These are phyloP conservation scores for Herpotrichia juniperi DNA, from an alignment of 2,329 filamentous ascomycete genomes.

Conservation along the genomic window DNA sequence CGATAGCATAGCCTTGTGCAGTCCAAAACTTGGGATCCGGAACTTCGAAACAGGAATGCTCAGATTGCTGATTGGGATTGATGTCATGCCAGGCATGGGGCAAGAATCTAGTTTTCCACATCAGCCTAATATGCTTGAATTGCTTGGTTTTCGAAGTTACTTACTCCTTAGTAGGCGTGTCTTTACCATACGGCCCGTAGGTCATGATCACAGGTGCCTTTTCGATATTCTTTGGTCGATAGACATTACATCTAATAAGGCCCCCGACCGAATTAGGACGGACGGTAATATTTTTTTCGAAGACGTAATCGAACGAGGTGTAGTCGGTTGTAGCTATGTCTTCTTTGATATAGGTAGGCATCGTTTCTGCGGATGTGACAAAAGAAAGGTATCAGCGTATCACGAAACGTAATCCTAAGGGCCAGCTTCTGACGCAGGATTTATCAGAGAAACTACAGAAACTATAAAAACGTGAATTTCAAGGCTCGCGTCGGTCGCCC, in stretches of 20 bases:
- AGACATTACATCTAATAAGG: conserved; percentile 58
- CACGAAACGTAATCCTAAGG: too few species aligned
- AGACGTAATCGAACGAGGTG: conserved; percentile 53
- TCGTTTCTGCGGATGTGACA: too few species aligned
- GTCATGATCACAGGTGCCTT: conserved; percentile 68
- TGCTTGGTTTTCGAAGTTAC: not conserved
- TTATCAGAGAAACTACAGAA: too few species aligned
- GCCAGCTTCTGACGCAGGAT: too few species aligned
- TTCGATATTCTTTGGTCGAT: conserved; percentile 50
- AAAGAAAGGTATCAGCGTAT: too few species aligned
- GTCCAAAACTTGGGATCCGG: conserved; percentile 41
- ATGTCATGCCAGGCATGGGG: conserved; percentile 54
- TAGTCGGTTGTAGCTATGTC: conserved; percentile 41
- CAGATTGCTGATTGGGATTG: conserved; percentile 45
- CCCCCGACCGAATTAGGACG: conserved; percentile 48
- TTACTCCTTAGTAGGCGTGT: conserved; percentile 66
- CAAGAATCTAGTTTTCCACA: conserved; percentile 49
- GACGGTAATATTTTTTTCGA: conserved; percentile 57
- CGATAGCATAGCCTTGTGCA: conserved; percentile 29
- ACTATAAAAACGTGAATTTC: too few species aligned
- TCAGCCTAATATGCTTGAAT: conserved; percentile 2
- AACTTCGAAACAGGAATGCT: conserved; percentile 49
- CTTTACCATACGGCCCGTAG: conserved; percentile 77
- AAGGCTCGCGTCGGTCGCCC: too few species aligned
- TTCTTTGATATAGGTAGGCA: too few species aligned